Percentiles rank a stretch among this genome's conserved stretches.
Conservation (phyloP, 2,329 filamentous ascomycete species). For the Pseudocercospora cruenta region DNA sequence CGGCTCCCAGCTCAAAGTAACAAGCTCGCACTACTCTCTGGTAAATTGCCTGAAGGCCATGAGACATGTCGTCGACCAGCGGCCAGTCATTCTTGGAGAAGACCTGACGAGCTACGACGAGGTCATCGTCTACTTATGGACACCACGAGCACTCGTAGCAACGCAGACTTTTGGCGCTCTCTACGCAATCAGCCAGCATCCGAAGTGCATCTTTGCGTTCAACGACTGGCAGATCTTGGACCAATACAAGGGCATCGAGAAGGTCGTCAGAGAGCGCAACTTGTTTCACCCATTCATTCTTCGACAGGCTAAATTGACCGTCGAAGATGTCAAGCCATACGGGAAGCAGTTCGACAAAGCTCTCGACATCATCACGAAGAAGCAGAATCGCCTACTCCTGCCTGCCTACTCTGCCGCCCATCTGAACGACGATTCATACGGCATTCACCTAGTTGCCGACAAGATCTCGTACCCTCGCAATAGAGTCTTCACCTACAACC, state of each 20-base stretch:
- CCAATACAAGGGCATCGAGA: not conserved
- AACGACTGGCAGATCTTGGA: not conserved
- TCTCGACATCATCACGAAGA: not conserved
- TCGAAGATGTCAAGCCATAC: not conserved
- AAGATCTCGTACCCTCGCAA: not conserved
- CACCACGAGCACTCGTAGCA: not conserved
- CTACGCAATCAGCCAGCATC: constrained; percentile 6
- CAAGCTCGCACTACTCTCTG: constrained; percentile 14
- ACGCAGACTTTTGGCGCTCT: constrained; percentile 1
- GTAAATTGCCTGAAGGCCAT: constrained; percentile 7
- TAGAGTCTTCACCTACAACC: constrained; percentile 8
- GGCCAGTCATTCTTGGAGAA: constrained; percentile 2
- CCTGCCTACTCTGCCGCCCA: not conserved
- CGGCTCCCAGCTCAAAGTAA: not conserved
- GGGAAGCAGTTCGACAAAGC: not conserved
- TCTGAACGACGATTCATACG: not conserved
- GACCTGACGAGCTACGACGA: constrained; percentile 6
- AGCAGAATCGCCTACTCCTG: constrained; percentile 10
- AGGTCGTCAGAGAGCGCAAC: not conserved
- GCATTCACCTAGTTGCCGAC: constrained; percentile 4
- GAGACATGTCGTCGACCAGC: constrained; percentile 7
- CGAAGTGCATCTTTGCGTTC: constrained; percentile 14
- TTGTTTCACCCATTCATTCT: too few relatives aligned
- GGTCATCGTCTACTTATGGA: constrained; percentile 7
- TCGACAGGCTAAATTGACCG: too few relatives aligned